Evolutionary conservation across 2,329 filamentous ascomycete genomes (phyloP).

Genomic region (Trichophyton simii): DNA sequence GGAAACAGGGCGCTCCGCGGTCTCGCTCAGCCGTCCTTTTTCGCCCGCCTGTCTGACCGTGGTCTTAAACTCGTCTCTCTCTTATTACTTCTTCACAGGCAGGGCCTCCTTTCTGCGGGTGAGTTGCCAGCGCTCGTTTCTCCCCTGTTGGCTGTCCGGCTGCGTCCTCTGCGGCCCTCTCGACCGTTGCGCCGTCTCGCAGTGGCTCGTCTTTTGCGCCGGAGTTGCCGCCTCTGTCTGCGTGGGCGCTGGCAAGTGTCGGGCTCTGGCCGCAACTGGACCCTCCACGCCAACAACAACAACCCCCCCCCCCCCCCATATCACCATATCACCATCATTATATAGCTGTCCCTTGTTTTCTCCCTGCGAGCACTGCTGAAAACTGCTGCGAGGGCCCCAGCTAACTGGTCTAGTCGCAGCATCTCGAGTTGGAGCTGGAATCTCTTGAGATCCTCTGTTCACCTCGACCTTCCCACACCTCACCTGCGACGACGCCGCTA

Average conservation of each 20-base stretch:
- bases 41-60: conserved; percentile 7
- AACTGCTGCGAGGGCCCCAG: background rate
- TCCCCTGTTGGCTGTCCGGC: background rate
- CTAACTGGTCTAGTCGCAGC: background rate
- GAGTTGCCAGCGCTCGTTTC: background rate
- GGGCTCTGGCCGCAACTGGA: too few species aligned
- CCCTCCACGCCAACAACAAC: too few species aligned
- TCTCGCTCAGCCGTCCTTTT: conserved; percentile 9
- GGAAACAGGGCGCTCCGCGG: conserved; percentile 17
- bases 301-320: too few species aligned
- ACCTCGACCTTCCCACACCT: conserved; percentile 3
- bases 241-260: too few species aligned
- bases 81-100: conserved; percentile 4
- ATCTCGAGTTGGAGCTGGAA: conserved; percentile 13
- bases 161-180: too few species aligned
- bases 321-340: too few species aligned
- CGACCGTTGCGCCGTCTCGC: background rate
- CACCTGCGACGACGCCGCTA: background rate
- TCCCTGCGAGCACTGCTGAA: too few species aligned
- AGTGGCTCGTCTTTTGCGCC: background rate
- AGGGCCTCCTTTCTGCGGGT: conserved; percentile 7
- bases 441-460: conserved; percentile 8
- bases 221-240: background rate
- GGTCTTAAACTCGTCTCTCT: conserved; percentile 3
- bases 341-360: too few species aligned